phyloP scores from a whole-genome alignment of 257 asterid species.

The Penstemon eatonii region DNA sequence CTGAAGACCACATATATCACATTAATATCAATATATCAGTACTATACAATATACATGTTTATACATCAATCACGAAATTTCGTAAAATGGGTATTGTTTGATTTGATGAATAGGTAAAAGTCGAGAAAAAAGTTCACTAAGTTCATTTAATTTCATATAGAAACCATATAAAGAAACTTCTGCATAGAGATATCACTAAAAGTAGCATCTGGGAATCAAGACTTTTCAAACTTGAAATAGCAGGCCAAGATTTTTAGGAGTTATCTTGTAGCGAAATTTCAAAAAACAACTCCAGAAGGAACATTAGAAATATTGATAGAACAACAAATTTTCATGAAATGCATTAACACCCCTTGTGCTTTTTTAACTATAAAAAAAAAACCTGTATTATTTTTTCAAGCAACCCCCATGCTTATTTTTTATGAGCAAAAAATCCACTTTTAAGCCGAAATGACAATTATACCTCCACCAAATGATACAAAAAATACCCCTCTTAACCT shows the following conservation, averaged over 20 bases:
- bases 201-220: no score
- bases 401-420: no score
- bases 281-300: not conserved
- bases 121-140: not conserved
- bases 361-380: no score
- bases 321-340: not conserved
- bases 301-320: conserved; percentile 1
- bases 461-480: no score
- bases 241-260: not conserved
- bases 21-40: not conserved
- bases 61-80: conserved; percentile 5
- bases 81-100: not conserved
- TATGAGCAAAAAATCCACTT: no score
- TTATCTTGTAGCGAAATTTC: not conserved
- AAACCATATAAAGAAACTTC: no score
- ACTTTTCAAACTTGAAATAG: no score
- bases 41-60: not conserved
- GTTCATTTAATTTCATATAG: no score
- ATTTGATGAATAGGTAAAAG: conserved; percentile 4
- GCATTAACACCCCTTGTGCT: not conserved
- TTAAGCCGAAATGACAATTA: no score
- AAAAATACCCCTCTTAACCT: no score
- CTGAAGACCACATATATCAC: conserved; percentile 21
- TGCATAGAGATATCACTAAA: no score
- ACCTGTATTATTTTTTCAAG: no score